Conservation (phyloP, 1,284 basidiomycete genomes). For the Tremellales sp. region DNA sequence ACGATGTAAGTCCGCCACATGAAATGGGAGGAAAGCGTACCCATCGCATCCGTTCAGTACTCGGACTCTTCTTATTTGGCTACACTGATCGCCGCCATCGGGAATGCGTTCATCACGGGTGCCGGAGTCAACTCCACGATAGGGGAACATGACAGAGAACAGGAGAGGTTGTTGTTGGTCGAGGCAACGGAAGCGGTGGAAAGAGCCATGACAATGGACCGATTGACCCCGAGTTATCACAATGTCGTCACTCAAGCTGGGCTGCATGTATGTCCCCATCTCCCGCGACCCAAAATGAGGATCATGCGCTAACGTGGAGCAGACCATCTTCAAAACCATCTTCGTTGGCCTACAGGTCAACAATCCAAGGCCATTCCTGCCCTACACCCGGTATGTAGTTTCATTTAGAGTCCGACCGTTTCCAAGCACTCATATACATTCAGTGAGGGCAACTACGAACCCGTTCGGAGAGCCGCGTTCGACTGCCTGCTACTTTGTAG, state of each 20-base stretch:
- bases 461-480: slow-evolving; percentile 87
- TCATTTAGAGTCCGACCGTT: slow-evolving; percentile 1
- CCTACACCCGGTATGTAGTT: slow-evolving; percentile 71
- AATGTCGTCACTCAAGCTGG: slow-evolving; percentile 89
- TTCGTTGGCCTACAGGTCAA: slow-evolving; percentile 75
- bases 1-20: slow-evolving; percentile 59
- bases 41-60: slow-evolving; percentile 55
- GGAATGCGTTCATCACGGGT: slow-evolving; percentile 47
- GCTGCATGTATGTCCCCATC: slow-evolving; percentile 62
- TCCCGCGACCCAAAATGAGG: slow-evolving; percentile 27
- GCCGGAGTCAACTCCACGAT: slow-evolving; percentile 19
- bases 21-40: not conserved
- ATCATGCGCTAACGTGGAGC: slow-evolving; percentile 5
- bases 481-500: slow-evolving; percentile 89
- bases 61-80: slow-evolving; percentile 91
- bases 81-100: slow-evolving; percentile 76
- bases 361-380: slow-evolving; percentile 76
- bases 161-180: slow-evolving; percentile 55
- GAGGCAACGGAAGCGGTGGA: slow-evolving; percentile 77
- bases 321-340: slow-evolving; percentile 80
- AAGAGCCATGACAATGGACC: slow-evolving; percentile 88
- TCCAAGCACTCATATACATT: not conserved
- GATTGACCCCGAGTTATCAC: slow-evolving; percentile 89
- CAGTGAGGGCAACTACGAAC: slow-evolving; percentile 88
- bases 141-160: slow-evolving; percentile 13